Conservation (phyloP, 148 eudicot genomes). For the Silene uniflora region DNA sequence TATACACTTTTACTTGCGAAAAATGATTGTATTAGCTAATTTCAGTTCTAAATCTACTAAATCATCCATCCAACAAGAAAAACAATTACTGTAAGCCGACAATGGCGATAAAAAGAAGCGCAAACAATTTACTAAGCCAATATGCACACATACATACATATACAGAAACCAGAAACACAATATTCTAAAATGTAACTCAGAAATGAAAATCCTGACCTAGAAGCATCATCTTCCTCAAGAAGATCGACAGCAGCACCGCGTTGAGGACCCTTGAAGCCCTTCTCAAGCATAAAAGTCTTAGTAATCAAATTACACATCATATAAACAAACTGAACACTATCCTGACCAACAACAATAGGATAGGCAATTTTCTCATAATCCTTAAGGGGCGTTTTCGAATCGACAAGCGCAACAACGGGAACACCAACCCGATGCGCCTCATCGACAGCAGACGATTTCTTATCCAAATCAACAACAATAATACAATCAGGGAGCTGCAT, state of each 20-base stretch:
- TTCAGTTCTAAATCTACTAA: neutral
- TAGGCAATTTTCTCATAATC: conserved; percentile 61
- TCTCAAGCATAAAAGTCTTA: conserved; percentile 67
- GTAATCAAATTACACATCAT: conserved; percentile 89
- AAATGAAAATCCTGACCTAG: neutral
- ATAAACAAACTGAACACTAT: conserved; percentile 88
- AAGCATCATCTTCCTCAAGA: neutral
- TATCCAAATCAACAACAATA: conserved; percentile 65
- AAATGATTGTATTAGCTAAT: neutral
- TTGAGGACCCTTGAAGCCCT: conserved; percentile 3
- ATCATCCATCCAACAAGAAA: neutral
- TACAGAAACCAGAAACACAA: no score
- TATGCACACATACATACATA: no score
- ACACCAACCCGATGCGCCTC: conserved; percentile 70
- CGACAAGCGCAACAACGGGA: conserved; percentile 79
- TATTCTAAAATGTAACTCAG: no score
- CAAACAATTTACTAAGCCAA: no score
- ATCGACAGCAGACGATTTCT: conserved; percentile 57
- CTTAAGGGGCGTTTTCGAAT: conserved; percentile 57
- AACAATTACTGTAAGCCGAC: no score
- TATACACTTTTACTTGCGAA: no score
- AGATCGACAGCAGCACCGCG: neutral
- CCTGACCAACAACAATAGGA: conserved; percentile 66
- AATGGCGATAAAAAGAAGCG: no score
- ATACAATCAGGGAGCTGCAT: conserved; percentile 70